Evolutionary conservation across 129 eudicot species (phyloP), one percentile per base, ranked within the genome.

Genomic region (Helianthus tuberosus): DNA sequence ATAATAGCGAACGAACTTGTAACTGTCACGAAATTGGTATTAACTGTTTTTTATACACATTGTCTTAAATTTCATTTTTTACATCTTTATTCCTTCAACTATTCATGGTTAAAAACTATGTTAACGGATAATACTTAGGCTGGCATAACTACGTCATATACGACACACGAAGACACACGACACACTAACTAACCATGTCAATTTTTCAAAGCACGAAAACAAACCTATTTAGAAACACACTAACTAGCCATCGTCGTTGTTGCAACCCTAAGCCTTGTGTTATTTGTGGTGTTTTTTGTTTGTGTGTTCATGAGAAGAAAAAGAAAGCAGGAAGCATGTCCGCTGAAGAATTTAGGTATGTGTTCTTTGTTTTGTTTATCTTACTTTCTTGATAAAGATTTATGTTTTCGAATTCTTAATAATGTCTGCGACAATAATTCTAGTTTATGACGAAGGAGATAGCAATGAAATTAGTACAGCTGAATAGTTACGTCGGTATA

Each of bases 401-500:
- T 11, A 25, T 10, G 49, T 61, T 60, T 61, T 32, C 15, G 0
- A n/a, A 13, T 16, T 12, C 14, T 38, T 61, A 49, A 27, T 48
- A 44, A 9, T 27, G 32, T 25, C 35, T 14, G 23, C 1, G 27
- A 23, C 5, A 54, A 43, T 65, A 32, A 41, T 41, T 52, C 6
- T 58, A 75, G 80, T 66, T 75, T 6, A 53, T 14, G 80, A 53
- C 4, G 80, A 75, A 1, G 46, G 9, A 59, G 84, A 13, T 48
- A 0, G 25, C 11, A 70, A 60, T 57, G 84, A 77, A 12, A 78
- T 73, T 35, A 71, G 35, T 73, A 51, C 64, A 2, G 83, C 13
- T 9, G 86, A 88, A 66, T 85, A 88, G 2, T 76, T 88, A 79
- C 69, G 77, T 88, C 52, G 69, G 58, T 68, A 25, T 54, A 3